These are phyloP conservation scores for Saccharomycopsis sp. DNA, from an alignment of 805 yeast species.

Conservation along the genomic window DNA sequence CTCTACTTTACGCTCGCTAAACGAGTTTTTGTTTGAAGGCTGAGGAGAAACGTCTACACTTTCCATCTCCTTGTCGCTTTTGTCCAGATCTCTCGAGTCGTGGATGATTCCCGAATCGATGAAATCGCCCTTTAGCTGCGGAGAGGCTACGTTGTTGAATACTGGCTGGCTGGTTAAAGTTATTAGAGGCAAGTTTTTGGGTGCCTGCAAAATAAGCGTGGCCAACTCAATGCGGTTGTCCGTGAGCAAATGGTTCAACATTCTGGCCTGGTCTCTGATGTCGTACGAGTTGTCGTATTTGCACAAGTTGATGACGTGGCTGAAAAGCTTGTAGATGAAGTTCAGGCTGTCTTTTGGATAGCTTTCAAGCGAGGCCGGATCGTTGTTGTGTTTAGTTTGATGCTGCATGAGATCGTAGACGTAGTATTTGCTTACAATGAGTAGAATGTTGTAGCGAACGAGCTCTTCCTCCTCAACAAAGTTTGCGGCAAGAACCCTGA, in stretches of 20 bases:
- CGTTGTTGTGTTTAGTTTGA: constrained; percentile 25
- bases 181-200: constrained; percentile 54
- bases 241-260: constrained; percentile 52
- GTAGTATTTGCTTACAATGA: constrained; percentile 66
- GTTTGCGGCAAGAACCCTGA: constrained; percentile 47
- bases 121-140: constrained; percentile 17
- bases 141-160: constrained; percentile 18
- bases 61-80: constrained; percentile 1
- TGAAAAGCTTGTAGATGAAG: constrained; percentile 47
- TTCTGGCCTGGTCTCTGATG: constrained; percentile 78
- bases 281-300: constrained; percentile 72
- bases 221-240: constrained; percentile 53
- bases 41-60: constrained; percentile 20
- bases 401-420: constrained; percentile 45
- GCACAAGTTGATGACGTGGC: constrained; percentile 53
- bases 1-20: constrained; percentile 16
- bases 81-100: not conserved
- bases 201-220: constrained; percentile 64
- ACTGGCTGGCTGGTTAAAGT: constrained; percentile 19
- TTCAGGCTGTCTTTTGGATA: constrained; percentile 29
- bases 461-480: constrained; percentile 48
- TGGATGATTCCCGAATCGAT: not conserved
- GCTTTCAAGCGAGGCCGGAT: constrained; percentile 21
- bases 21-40: constrained; percentile 20
- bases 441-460: constrained; percentile 65